Evolutionary conservation across 106 monocot genomes (phyloP), one percentile per base, ranked within the genome.

Genomic region (Platanthera guangdongensis): DNA sequence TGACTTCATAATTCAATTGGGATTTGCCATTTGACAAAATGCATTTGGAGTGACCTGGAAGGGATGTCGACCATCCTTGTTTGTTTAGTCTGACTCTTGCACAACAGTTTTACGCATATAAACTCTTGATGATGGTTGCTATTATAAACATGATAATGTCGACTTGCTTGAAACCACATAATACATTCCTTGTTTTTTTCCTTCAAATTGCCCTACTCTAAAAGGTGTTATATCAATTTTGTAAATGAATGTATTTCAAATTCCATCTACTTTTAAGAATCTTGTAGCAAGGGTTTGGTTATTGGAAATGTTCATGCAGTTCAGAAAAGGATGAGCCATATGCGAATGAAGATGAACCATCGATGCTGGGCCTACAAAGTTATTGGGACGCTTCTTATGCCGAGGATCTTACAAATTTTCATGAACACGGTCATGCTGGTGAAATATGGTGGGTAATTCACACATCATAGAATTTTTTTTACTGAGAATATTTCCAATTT

Each of bases 311-410:
- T 72, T 74, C 3, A 63, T 68, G 59, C 84, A 97, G 97, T 85
- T 92, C 94, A 72, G 97, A 92, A 73, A 99, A 94, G 85, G 97
- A 99, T 76, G 94, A 82, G 51, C 73, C 85, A 52, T 94, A 94
- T 88, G 88, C 76, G n/a, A 88, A 79, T 78, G 94, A 99, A 48
- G 94, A 85, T 67, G 97, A 94, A 69, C 77, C 89, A 78, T 99
- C 97, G 54, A 75, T 88, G 85, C 79, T 99, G 63, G 97, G 97
- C 32, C 78, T 94, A 12, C 97, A 92, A 72, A 99, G 85, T 76
- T 94, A 99, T 72, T 99, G 97, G 97, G 89, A 99, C 81, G 84
- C 87, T 77, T 79, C 91, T 80, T 99, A 99, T 88, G 85, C 91
- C 0, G 94, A 92, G 80, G 97, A 99, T 86, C 97, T 99, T 79